phyloP scores from a whole-genome alignment of 768 basidiomycete species.

The Artomyces pyxidatus region DNA sequence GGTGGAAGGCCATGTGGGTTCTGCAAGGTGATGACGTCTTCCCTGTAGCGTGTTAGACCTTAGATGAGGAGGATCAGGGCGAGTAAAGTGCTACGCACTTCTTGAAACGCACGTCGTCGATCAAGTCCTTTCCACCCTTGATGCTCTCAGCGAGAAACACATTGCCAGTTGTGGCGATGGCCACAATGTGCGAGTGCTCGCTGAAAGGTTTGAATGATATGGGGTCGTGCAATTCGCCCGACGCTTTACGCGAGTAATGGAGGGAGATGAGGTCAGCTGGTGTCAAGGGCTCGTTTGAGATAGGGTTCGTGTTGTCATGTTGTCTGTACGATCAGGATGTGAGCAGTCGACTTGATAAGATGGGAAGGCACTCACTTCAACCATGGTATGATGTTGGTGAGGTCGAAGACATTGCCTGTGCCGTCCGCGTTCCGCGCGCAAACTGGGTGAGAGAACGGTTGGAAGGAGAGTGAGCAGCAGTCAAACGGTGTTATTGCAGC shows the following conservation, averaged over 20 bases:
- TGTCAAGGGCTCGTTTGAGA: constrained; percentile 62
- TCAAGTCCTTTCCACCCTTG: constrained; percentile 78
- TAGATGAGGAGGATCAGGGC: neutral
- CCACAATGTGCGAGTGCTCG: constrained; percentile 92
- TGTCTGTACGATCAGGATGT: constrained; percentile 38
- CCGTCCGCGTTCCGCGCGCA: constrained; percentile 78
- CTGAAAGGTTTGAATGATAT: constrained; percentile 97
- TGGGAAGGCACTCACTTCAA: constrained; percentile 54
- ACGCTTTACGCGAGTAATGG: constrained; percentile 74
- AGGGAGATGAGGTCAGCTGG: constrained; percentile 73
- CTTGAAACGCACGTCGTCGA: constrained; percentile 78
- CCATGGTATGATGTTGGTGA: constrained; percentile 92
- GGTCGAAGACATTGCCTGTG: constrained; percentile 76
- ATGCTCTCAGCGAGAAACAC: constrained; percentile 90
- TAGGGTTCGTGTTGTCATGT: constrained; percentile 73
- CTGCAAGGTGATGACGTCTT: constrained; percentile 90
- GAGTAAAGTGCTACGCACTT: no score
- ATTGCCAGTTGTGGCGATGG: constrained; percentile 84
- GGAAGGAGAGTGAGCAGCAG: constrained; percentile 86
- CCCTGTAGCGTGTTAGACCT: constrained; percentile 31
- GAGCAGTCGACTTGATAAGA: neutral
- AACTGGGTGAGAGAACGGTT: constrained; percentile 84
- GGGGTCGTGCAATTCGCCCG: constrained; percentile 88
- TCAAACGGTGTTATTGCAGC: constrained; percentile 72
- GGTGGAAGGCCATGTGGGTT: constrained; percentile 77